Conservation (phyloP, 1,139 yeast species). For the Petasospora rhodanensis region DNA sequence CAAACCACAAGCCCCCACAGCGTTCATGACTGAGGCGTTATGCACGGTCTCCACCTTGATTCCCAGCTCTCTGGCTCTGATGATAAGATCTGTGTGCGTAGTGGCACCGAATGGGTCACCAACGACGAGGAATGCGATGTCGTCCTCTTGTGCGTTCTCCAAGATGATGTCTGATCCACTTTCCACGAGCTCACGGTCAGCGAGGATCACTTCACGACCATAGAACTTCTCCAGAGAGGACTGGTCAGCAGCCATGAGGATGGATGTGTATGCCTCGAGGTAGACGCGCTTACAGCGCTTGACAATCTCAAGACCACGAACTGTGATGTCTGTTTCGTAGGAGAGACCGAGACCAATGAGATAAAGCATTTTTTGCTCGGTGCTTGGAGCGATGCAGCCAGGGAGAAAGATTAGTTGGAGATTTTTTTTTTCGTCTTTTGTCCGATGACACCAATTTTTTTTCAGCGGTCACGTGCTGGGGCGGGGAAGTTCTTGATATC, state of each 20-base stretch:
- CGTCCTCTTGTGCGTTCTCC: constrained; percentile 70
- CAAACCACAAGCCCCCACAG: constrained; percentile 96
- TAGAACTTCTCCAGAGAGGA: constrained; percentile 68
- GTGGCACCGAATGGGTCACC: constrained; percentile 99
- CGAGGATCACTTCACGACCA: constrained; percentile 79
- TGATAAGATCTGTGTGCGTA: constrained; percentile 89
- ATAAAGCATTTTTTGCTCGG: constrained; percentile 57
- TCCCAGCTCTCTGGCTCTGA: constrained; percentile 81
- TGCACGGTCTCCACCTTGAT: constrained; percentile 81
- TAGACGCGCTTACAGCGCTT: constrained; percentile 82
- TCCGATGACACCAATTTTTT: constrained; percentile 1
- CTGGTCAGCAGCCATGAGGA: constrained; percentile 86
- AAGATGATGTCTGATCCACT: constrained; percentile 80
- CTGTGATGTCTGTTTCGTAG: constrained; percentile 85
- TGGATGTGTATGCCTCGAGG: constrained; percentile 92
- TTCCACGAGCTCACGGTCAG: constrained; percentile 94
- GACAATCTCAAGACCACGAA: constrained; percentile 85
- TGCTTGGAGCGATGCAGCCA: too few relatives aligned
- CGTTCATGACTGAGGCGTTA: constrained; percentile 97
- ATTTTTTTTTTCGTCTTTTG: too few relatives aligned
- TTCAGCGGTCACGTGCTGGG: too few relatives aligned
- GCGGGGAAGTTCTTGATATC: too few relatives aligned
- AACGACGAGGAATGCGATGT: constrained; percentile 89
- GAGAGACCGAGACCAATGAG: constrained; percentile 90
- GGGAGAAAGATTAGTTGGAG: too few relatives aligned